A percentile compares a stretch with the other conserved stretches of the same genome.
Evolutionary conservation across 306 rosid species (phyloP).

Genomic region (Citrullus mucosospermus): DNA sequence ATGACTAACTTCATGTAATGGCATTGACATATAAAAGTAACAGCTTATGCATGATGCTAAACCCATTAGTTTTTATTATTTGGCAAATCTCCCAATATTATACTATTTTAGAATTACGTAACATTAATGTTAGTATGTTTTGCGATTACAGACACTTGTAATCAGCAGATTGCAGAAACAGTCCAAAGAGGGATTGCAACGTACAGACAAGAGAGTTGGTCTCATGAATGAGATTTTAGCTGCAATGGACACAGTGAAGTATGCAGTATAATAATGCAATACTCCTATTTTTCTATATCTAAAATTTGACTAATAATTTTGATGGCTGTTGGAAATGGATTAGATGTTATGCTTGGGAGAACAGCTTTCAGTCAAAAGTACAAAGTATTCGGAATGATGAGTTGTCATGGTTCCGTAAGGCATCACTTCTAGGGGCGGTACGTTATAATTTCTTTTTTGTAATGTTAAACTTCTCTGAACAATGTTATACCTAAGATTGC

Average conservation of each 20-base stretch:
- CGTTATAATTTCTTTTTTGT: not conserved
- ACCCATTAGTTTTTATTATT: not conserved
- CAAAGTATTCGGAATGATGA: constrained; percentile 54
- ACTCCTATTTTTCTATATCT: not conserved
- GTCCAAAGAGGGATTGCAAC: constrained; percentile 78
- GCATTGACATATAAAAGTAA: not conserved
- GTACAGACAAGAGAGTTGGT: constrained; percentile 93
- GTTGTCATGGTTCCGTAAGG: constrained; percentile 74
- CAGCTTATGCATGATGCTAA: not conserved
- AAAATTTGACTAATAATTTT: not conserved
- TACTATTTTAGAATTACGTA: not conserved
- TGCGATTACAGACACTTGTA: constrained; percentile 46
- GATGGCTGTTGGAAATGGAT: constrained; percentile 21
- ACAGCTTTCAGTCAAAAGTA: constrained; percentile 81
- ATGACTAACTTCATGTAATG: no score
- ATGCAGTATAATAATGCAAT: constrained; percentile 15
- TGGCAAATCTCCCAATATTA: not conserved
- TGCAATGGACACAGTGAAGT: constrained; percentile 97
- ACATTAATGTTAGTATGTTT: not conserved
- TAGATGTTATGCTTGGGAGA: constrained; percentile 98
- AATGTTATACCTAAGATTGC: not conserved
- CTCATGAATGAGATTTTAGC: constrained; percentile 97
- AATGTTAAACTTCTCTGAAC: not conserved
- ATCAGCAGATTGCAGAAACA: constrained; percentile 76
- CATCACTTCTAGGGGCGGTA: constrained; percentile 87